Evolutionary conservation across 208 protist species (phyloP).

Genomic region (Naegleria fowleri): DNA sequence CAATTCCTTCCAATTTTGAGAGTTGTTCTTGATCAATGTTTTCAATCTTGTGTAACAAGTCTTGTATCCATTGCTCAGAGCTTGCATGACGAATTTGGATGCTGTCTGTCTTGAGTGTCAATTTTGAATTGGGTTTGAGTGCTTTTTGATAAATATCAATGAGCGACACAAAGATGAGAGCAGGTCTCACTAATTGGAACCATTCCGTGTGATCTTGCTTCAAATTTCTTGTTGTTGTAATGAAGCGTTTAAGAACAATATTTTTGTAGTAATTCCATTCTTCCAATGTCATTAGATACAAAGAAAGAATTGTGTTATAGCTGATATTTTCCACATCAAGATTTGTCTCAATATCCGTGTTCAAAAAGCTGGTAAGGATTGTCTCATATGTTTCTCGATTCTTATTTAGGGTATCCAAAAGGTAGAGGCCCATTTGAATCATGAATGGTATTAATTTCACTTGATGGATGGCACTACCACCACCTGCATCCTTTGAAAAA

Average conservation of each 20-base stretch:
- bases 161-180: neutral
- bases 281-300: neutral
- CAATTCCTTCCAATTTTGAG: neutral
- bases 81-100: neutral
- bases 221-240: neutral
- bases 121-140: neutral
- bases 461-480: slow-evolving; percentile 59
- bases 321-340: neutral
- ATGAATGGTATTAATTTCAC: slow-evolving; percentile 54
- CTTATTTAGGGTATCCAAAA: slow-evolving; percentile 44
- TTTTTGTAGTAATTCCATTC: neutral
- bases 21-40: neutral
- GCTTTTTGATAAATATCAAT: neutral
- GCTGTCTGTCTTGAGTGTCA: neutral
- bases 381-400: neutral
- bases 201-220: neutral
- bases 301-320: neutral
- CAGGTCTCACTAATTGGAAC: neutral
- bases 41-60: neutral
- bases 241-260: neutral
- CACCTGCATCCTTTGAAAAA: slow-evolving; percentile 52
- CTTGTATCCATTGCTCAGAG: neutral
- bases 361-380: neutral
- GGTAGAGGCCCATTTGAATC: slow-evolving; percentile 52
- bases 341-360: neutral